Evolutionary conservation across 805 yeast species (phyloP), one percentile per base, ranked within the genome.

Genomic region (Suhomyces canberraensis): DNA sequence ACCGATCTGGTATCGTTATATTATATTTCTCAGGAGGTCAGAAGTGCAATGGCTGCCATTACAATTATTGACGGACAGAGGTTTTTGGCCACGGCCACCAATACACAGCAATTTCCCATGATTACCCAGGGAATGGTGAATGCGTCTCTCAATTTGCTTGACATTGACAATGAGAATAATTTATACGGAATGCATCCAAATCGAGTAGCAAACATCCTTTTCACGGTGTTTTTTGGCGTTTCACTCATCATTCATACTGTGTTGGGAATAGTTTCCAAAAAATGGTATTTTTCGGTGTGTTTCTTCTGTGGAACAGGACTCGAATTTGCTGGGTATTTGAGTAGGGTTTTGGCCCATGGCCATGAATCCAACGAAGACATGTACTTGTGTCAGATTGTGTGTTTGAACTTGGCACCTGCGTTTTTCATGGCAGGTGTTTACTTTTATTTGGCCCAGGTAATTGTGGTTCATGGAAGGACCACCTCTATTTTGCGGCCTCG

Each of bases 341-440:
- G 80, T 3, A 62, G 95, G 36, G 52, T 71, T 1, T 45, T 73
- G 37, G 68, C 81, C 2, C 67, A 71, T 14, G 45, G 52, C 29
- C 52, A 73, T 44, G 29, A 36, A 2, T 25, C 44, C 11, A 50
- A 60, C 25, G 44, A 60, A 27, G 56, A 69, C 34, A 62, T 69
- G 19, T 88, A 70, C 51, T 51, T 83, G 29, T 60, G 80, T 48
- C 95, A 88, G 56, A 73, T 82, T 44, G 73, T 80, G 37, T 69
- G 81, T 49, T 61, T 87, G 38, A 85, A 91, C 0, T 59, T 88
- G 32, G 91, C 87, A 0, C 96, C 96, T 0, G 87, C 86, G 15
- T 83, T 88, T 56, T 66, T 84, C 30, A 83, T 85, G 85, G 96
- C 84, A 3, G 95, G 91, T 1, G 68, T 88, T 3, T 89, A 88